Percentiles rank a stretch among this genome's conserved stretches.
Conservation (phyloP, 2,329 filamentous ascomycete species). For the Colletotrichum limetticola region DNA sequence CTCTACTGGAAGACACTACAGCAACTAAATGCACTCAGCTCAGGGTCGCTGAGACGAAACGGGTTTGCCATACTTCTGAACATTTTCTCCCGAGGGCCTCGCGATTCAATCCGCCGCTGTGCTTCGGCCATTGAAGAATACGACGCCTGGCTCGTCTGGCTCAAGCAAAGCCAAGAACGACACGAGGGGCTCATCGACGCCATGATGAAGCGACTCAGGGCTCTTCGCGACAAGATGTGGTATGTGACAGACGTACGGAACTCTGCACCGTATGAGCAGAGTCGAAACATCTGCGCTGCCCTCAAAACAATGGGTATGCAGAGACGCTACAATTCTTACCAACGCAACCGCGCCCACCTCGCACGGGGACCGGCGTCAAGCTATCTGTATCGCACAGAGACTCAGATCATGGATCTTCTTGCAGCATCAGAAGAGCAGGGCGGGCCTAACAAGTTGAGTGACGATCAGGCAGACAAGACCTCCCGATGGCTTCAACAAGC, state of each 20-base stretch:
- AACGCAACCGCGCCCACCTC: slow-evolving; percentile 59
- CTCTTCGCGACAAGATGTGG: slow-evolving; percentile 97
- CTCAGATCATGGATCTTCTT: slow-evolving; percentile 87
- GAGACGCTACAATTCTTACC: slow-evolving; percentile 64
- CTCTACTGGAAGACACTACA: slow-evolving; percentile 87
- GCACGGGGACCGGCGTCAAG: slow-evolving; percentile 61
- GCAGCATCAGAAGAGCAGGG: slow-evolving; percentile 86
- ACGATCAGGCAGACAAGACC: slow-evolving; percentile 91
- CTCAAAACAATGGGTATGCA: slow-evolving; percentile 89
- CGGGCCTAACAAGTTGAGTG: slow-evolving; percentile 94
- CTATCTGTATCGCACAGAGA: slow-evolving; percentile 83
- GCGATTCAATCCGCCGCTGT: slow-evolving; percentile 75
- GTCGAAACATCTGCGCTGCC: slow-evolving; percentile 85
- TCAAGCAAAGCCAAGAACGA: slow-evolving; percentile 84
- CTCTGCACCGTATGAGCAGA: slow-evolving; percentile 88
- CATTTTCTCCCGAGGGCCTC: slow-evolving; percentile 78
- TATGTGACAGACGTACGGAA: slow-evolving; percentile 94
- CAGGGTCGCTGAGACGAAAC: slow-evolving; percentile 70
- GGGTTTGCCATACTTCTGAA: slow-evolving; percentile 78
- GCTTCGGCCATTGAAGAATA: slow-evolving; percentile 81
- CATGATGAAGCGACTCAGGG: slow-evolving; percentile 78
- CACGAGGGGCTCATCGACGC: slow-evolving; percentile 79
- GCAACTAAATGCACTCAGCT: slow-evolving; percentile 73
- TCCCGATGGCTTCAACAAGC: slow-evolving; percentile 83
- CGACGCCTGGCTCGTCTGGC: slow-evolving; percentile 83